Percentiles rank a stretch among this genome's conserved stretches.
Evolutionary conservation across 257 asterid genomes (phyloP).

Genomic region (Ilex aquifolium): DNA sequence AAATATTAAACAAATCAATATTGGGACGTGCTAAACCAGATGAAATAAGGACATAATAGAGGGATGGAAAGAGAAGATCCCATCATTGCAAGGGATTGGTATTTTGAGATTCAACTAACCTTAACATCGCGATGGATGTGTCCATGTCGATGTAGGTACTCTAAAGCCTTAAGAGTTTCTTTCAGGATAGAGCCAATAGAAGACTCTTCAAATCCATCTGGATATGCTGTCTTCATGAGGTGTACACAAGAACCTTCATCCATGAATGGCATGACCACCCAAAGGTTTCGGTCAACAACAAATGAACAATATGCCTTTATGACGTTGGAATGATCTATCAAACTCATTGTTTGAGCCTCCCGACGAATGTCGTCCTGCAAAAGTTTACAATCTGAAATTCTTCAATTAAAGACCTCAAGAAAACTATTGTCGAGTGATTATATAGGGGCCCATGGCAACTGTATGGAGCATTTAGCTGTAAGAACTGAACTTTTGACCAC

Average conservation of each 20-base stretch:
- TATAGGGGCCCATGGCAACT: too few relatives aligned
- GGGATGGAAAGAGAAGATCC: neutral
- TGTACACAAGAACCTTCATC: slow-evolving; percentile 98
- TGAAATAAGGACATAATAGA: neutral
- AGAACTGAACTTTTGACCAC: too few relatives aligned
- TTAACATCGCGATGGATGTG: slow-evolving; percentile 98
- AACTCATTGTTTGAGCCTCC: slow-evolving; percentile 96
- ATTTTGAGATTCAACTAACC: slow-evolving; percentile 34
- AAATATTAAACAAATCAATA: slow-evolving; percentile 12
- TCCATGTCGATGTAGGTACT: slow-evolving; percentile 88
- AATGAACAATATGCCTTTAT: slow-evolving; percentile 86
- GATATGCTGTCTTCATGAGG: slow-evolving; percentile 94
- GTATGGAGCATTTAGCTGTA: too few relatives aligned
- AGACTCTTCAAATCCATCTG: slow-evolving; percentile 94
- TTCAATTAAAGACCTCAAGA: slow-evolving; percentile 1
- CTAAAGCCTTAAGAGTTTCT: slow-evolving; percentile 97
- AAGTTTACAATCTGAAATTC: slow-evolving; percentile 8
- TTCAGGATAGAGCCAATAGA: slow-evolving; percentile 81
- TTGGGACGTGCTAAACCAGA: neutral
- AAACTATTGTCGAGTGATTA: too few relatives aligned
- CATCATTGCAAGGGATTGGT: slow-evolving; percentile 5
- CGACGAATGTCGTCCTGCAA: slow-evolving; percentile 92
- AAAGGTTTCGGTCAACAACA: slow-evolving; percentile 89
- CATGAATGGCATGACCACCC: slow-evolving; percentile 99
- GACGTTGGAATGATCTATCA: slow-evolving; percentile 92